A percentile compares a stretch with the other conserved stretches of the same genome.
Conservation (phyloP, 352 stramenopile genomes). For the Phytophthora sp. region DNA sequence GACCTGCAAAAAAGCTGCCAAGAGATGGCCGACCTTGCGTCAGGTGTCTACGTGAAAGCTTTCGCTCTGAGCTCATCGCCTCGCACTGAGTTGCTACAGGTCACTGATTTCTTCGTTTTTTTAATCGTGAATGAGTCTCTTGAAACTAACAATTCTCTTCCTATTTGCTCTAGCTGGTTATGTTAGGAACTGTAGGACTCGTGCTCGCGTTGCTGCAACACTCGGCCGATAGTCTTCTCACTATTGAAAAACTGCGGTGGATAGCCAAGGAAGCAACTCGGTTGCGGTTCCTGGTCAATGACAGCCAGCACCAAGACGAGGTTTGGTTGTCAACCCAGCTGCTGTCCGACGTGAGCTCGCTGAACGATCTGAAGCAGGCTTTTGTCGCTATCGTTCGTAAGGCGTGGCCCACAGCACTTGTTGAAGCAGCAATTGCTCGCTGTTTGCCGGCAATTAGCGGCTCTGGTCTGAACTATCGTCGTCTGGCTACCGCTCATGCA, state of each 20-base stretch:
- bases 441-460: constrained; percentile 3
- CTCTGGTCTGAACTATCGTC: constrained; percentile 8
- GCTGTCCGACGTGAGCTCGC: constrained; percentile 28
- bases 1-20: constrained; percentile 37
- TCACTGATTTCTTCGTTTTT: constrained; percentile 14
- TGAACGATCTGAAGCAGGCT: constrained; percentile 41
- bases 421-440: constrained; percentile 16
- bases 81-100: constrained; percentile 53
- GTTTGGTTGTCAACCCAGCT: constrained; percentile 37
- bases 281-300: constrained; percentile 37
- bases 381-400: constrained; percentile 37
- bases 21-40: constrained; percentile 37
- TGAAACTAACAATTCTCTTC: constrained; percentile 10
- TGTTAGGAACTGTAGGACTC: constrained; percentile 50
- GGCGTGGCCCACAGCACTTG: constrained; percentile 44
- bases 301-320: constrained; percentile 21
- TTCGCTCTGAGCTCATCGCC: constrained; percentile 35
- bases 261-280: constrained; percentile 29
- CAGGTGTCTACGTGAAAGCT: constrained; percentile 44
- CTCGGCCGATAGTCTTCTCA: constrained; percentile 14
- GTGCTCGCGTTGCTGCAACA: constrained; percentile 31
- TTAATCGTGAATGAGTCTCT: neutral
- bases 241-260: constrained; percentile 28
- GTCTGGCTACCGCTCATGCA: constrained; percentile 24
- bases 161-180: constrained; percentile 37